phyloP scores from a whole-genome alignment of 106 monocot species.

The Triglochin maritima region DNA sequence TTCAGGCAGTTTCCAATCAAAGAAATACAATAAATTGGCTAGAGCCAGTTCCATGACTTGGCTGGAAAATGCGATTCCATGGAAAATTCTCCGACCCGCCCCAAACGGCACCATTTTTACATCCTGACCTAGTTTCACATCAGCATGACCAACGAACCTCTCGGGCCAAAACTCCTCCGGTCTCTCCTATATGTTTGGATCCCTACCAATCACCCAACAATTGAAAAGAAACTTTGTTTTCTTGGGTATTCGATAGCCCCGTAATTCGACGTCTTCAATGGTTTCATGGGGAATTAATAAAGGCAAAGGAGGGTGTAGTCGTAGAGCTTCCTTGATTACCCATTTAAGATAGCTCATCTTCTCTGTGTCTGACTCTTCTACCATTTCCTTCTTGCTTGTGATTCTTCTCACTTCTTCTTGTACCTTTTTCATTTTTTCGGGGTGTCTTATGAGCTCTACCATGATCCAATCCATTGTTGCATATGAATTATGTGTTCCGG shows the following conservation, averaged over 20 bases:
- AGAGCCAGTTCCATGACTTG: conserved; percentile 7
- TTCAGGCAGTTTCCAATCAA: conserved; percentile 16
- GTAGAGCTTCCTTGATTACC: conserved; percentile 16
- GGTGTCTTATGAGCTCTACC: conserved; percentile 1
- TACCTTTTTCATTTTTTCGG: neutral
- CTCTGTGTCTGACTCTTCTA: conserved; percentile 10
- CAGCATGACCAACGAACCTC: conserved; percentile 8
- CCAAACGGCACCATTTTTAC: conserved; percentile 24
- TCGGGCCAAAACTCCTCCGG: conserved; percentile 20
- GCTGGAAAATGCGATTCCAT: conserved; percentile 2
- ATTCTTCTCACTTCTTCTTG: conserved; percentile 1
- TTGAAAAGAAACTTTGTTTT: conserved; percentile 13
- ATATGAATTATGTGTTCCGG: neutral
- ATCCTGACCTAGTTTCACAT: conserved; percentile 12
- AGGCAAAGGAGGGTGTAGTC: conserved; percentile 24
- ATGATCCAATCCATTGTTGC: conserved; percentile 2
- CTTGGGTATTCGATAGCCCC: conserved; percentile 10
- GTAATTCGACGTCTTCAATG: neutral
- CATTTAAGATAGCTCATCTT: conserved; percentile 12
- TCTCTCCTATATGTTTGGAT: conserved; percentile 16
- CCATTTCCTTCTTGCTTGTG: neutral
- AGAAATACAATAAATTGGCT: conserved; percentile 19
- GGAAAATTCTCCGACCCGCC: conserved; percentile 19
- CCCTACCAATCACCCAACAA: conserved; percentile 20
- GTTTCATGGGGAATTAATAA: conserved; percentile 18